Evolutionary conservation across 306 rosid genomes (phyloP), one percentile per base, ranked within the genome.

Genomic region (Fragaria iinumae): DNA sequence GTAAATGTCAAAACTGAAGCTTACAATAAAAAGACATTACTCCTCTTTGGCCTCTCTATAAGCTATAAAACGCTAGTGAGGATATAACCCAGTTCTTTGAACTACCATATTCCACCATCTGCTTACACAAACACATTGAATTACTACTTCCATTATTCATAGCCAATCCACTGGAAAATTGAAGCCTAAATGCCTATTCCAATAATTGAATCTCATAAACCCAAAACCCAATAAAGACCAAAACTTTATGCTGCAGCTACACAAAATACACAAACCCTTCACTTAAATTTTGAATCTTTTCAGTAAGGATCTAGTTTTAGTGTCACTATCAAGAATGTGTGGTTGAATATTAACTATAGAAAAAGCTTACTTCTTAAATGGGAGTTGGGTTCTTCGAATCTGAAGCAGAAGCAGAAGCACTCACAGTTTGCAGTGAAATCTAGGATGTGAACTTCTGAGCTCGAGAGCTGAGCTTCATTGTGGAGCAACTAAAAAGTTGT

Each of bases 1-100:
- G 72, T 75, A 78, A 72, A 69, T 77, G 67, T 49, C 60, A 71
- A 72, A 79, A 27, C 39, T 79, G 72, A 68, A 73, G 25, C 41
- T 64, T n/a, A 72, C 36, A n/a, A 47, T 25, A 25, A 18, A 59
- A 27, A 32, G 41, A 21, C 50, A 55, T 38, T 6, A 53, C 68
- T 67, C 73, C 34, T 55, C 23, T 76, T 67, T 36, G 21, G 29
- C 14, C 67, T 73, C 73, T 71, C 48, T 43, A 29, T 38, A 74
- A 39, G 59, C 8, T 25, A 25, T 25, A 25, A 25, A 25, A 25
- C 27, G 27, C 27, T 20, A 55, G 20, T 39, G 43, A 45, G 13
- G n/a, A 60, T 70, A 52, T 38, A 44, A 66, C 48, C 63, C 53
- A 27, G 75, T 67, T 48, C 72, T n/a, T 20, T 47, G 36, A 55